Evolutionary conservation across 306 rosid species (phyloP).

Genomic region (Dalbergia cultrata): DNA sequence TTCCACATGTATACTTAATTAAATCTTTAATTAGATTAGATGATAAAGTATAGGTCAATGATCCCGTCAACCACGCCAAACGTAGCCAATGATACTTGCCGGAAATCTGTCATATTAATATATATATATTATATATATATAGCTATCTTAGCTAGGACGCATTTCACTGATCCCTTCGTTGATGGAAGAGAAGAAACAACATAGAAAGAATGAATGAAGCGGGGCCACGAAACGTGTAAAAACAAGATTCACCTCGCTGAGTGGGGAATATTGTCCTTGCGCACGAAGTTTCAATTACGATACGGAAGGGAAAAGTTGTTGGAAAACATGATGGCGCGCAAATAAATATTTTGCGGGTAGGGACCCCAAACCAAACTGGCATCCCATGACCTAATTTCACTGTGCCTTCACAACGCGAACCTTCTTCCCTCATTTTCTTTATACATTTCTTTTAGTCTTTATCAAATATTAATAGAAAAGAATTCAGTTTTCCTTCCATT

Average conservation of each 20-base stretch:
- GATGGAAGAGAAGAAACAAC: background rate
- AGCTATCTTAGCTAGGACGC: background rate
- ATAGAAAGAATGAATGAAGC: background rate
- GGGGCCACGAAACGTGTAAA: conserved; percentile 26
- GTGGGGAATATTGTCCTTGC: conserved; percentile 23
- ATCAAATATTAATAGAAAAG: no score
- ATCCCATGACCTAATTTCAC: conserved; percentile 54
- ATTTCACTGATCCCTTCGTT: background rate
- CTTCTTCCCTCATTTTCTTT: background rate
- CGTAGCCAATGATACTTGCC: background rate
- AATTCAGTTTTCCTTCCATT: background rate
- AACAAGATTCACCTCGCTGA: background rate
- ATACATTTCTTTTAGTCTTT: no score
- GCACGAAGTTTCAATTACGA: background rate
- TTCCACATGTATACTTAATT: background rate
- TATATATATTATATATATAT: background rate
- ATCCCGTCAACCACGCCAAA: conserved; percentile 9
- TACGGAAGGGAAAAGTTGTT: background rate
- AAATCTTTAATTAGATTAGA: background rate
- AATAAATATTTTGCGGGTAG: background rate
- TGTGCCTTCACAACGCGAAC: conserved; percentile 12
- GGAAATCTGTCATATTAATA: background rate
- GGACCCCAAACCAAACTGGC: background rate
- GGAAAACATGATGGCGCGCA: conserved; percentile 42
- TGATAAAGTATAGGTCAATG: conserved; percentile 1